These are phyloP conservation scores for Kodamaea anthophila DNA, from an alignment of 1,139 yeast genomes.

Conservation along the genomic window DNA sequence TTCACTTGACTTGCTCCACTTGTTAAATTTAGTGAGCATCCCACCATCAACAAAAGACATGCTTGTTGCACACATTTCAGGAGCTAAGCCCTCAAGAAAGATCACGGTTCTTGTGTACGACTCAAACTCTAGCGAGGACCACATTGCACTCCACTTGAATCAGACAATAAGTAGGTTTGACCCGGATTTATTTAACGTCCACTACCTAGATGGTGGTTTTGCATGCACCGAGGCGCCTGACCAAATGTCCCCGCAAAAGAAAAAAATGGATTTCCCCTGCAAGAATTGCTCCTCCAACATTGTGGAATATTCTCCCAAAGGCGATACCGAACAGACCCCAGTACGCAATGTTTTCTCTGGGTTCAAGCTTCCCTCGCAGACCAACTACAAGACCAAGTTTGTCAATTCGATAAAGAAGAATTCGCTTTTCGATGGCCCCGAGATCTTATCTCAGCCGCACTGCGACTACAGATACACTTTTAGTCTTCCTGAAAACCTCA, in stretches of 20 bases:
- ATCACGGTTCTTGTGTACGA: conserved; percentile 50
- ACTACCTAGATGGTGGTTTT: conserved; percentile 36
- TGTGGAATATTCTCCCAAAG: conserved; percentile 8
- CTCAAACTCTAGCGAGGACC: conserved; percentile 18
- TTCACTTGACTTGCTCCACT: conserved; percentile 26
- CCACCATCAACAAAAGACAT: conserved; percentile 14
- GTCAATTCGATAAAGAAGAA: conserved; percentile 19
- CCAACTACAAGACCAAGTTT: conserved; percentile 16
- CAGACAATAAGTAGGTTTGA: conserved; percentile 40
- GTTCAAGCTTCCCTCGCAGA: conserved; percentile 19
- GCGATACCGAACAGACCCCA: background rate
- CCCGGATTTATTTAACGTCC: conserved; percentile 21
- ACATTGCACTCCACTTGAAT: conserved; percentile 31
- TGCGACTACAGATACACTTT: conserved; percentile 27
- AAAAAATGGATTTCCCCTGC: background rate
- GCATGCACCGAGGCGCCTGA: conserved; percentile 1
- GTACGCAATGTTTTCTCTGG: conserved; percentile 12
- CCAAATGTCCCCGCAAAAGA: conserved; percentile 4
- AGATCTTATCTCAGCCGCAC: background rate
- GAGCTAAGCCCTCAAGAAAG: conserved; percentile 2
- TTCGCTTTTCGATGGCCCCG: conserved; percentile 9
- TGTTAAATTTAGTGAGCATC: conserved; percentile 25
- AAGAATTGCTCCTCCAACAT: conserved; percentile 1
- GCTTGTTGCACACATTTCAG: conserved; percentile 12
- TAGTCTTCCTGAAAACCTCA: conserved; percentile 26